phyloP scores from a whole-genome alignment of 768 basidiomycete species.

The Suillus clintonianus region DNA sequence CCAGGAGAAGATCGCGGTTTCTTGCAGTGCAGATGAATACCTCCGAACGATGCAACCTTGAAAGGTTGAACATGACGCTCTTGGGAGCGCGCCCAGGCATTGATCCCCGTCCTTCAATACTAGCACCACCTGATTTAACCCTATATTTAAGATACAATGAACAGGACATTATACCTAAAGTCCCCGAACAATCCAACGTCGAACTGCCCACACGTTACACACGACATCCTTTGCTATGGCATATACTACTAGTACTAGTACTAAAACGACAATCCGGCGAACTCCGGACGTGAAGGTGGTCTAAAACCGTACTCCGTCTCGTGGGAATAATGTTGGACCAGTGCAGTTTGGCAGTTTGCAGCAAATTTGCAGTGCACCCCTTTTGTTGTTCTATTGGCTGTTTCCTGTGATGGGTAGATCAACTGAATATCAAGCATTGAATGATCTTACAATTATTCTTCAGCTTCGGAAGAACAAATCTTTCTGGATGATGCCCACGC shows the following conservation, averaged over 20 bases:
- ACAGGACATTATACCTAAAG: not conserved
- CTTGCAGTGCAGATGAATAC: not conserved
- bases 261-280: not conserved
- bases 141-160: not conserved
- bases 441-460: not conserved
- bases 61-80: not conserved
- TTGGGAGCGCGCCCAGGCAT: not conserved
- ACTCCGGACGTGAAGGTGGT: not conserved
- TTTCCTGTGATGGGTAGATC: not conserved
- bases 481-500: conserved; percentile 58
- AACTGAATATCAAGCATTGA: not conserved
- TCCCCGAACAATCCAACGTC: not conserved
- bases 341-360: not conserved
- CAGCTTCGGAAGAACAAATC: conserved; percentile 61
- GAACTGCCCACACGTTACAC: not conserved
- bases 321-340: not conserved
- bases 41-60: not conserved
- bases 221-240: not conserved
- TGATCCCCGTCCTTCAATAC: not conserved
- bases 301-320: not conserved
- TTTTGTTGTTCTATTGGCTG: not conserved
- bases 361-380: not conserved
- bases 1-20: not conserved
- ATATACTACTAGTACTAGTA: too few relatives aligned
- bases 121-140: not conserved